Base-by-base conservation (phyloP, 306 rosid species). In the Vicia villosa region DNA sequence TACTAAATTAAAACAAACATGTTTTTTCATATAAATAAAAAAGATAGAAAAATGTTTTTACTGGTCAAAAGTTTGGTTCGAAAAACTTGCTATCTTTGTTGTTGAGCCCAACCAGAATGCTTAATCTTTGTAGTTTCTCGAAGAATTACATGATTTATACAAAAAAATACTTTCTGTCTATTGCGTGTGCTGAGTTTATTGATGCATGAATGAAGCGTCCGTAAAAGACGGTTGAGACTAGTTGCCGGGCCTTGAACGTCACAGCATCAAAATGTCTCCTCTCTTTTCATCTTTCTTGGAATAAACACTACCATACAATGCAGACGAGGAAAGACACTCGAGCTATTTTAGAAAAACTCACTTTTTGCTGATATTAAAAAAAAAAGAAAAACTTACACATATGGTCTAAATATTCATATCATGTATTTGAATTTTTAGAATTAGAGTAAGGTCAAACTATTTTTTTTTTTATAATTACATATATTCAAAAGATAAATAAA, bases 201-300 rank as follows among this genome's bases (percentile, higher is more conserved):
- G 52, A 46, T 51, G 10, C 19, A 30, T 57, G 63, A 57, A 57
- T 30, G 20, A 8, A 8, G 56, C 20, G 20, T 30, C 94, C 94
- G 91, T 32, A 68, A 81, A 87, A 75, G 78, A 70, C 84, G 90
- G 91, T 77, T 22, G 68, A 42, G 65, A 77, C 68, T 49, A 75
- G 63, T 69, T 74, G 91, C 84, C 96, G 96, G 88, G 88, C 89
- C 87, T 84, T 76, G 72, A 41, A 91, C 96, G 96, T 77, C 73
- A 74, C 76, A 80, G 30, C 73, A 72, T 74, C 66, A 56, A 80
- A 63, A 68, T 36, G 73, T 63, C 62, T 78, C 73, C 70, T 41
- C 58, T 49, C 10, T 32, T 59, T 60, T 59, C 36, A 14, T 21
- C 5, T 51, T 63, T 76, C 87, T 77, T 51, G 82, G 78, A 68